A percentile compares a stretch with the other conserved stretches of the same genome.
phyloP scores from a whole-genome alignment of 1,284 basidiomycete genomes.

The Fistulinella staudtii region DNA sequence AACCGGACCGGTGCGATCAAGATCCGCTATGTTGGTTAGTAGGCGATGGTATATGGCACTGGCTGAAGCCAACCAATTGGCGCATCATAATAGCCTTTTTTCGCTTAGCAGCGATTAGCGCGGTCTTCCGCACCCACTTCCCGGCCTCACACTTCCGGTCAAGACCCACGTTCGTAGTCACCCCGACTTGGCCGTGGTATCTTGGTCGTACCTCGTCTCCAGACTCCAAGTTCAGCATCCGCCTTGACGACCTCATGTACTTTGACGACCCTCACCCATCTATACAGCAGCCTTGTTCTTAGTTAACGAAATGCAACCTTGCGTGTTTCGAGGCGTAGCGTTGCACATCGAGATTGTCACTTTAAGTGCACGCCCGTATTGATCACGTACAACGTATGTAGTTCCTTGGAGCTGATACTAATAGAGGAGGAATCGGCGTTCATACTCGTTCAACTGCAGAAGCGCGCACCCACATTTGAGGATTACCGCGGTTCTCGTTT shows the following conservation, averaged over 20 bases:
- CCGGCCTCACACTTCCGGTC: conserved; percentile 19
- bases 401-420: no score
- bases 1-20: conserved; percentile 63
- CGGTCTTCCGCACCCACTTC: conserved; percentile 21
- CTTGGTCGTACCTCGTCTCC: conserved; percentile 11
- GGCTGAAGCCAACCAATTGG: conserved; percentile 14
- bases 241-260: conserved; percentile 26
- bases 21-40: conserved; percentile 65
- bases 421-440: no score
- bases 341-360: no score
- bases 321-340: no score
- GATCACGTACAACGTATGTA: no score
- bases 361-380: no score
- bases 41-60: conserved; percentile 12
- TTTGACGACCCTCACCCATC: conserved; percentile 21
- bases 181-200: conserved; percentile 11
- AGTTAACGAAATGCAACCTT: conserved; percentile 8
- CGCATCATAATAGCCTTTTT: conserved; percentile 18
- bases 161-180: conserved; percentile 18
- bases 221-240: conserved; percentile 17
- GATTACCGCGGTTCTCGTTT: no score
- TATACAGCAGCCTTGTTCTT: conserved; percentile 10
- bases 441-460: no score
- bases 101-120: conserved; percentile 25
- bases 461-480: no score